Base-by-base conservation (phyloP, 75 land plant species). In the Pseudotsuga menziesii region DNA sequence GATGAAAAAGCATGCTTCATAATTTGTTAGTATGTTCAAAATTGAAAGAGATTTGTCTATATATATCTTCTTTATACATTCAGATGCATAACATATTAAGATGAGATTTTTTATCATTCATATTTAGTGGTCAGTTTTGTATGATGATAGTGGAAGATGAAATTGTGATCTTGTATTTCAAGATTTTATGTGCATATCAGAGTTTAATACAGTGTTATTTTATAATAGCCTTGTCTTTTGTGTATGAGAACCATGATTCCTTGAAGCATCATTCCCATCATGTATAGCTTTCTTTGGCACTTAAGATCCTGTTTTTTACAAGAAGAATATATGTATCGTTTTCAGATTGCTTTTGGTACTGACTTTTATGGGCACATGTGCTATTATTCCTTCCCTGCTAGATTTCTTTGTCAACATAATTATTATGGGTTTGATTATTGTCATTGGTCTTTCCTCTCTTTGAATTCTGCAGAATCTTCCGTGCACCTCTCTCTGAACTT, bases 381-480 rank as follows among this genome's bases (percentile, higher is more conserved):
- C 35, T 67, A 15, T 27, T 27, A 20, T 63, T 27, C 67, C 5
- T 13, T 32, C 39, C 32, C 17, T 29, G 12, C 44, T 36, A 5
- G 39, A 19, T 67, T 39, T 19, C 20, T 7, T 67, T 39, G n/a
- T 32, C 0, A 7, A n/a, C n/a, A n/a, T n/a, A n/a, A n/a, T 19
- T 0, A n/a, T 35, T 67, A 36, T 35, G 32, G 12, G 16, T 67
- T 67, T 67, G 23, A 67, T n/a, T 17, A 67, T 29, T 67, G 3
- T 67, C 19, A 67, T 67, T 22, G 20, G 22, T 19, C 22, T 36
- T 36, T 67, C 36, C 44, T 35, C 44, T 25, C 56, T 16, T 29
- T 57, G 7, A 41, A 79, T 57, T 7, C 5, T 83, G 75, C 80
- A 88, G 89, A 78, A 82, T 88, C 25, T 59, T 88, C 16, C 84